These are phyloP conservation scores for Macaranga tanarius DNA, from an alignment of 441 rosid genomes.

Conservation along the genomic window DNA sequence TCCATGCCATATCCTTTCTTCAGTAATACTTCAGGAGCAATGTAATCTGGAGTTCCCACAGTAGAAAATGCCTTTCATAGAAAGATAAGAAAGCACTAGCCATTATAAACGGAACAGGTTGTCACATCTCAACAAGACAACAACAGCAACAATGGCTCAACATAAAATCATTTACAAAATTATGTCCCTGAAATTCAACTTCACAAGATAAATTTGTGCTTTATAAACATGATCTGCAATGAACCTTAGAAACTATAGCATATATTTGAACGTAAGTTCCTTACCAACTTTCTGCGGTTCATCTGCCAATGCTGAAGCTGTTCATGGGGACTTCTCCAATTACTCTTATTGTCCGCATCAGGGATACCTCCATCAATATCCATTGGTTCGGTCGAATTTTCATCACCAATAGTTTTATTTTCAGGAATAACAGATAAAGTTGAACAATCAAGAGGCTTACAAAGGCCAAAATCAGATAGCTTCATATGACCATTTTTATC, in stretches of 20 bases:
- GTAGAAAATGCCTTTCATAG: conserved; percentile 84
- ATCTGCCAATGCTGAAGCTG: conserved; percentile 99
- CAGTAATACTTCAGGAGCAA: conserved; percentile 95
- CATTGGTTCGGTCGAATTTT: conserved; percentile 64
- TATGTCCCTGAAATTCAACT: neutral
- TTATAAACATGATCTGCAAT: neutral
- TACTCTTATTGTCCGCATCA: conserved; percentile 68
- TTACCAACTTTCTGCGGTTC: conserved; percentile 91
- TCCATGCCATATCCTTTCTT: conserved; percentile 99
- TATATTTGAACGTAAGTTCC: conserved; percentile 21
- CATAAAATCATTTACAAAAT: conserved; percentile 1
- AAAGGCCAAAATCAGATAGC: conserved; percentile 96
- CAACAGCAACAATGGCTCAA: neutral
- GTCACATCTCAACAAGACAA: conserved; percentile 1
- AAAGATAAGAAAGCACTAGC: conserved; percentile 20
- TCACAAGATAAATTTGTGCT: neutral
- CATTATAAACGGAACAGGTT: neutral
- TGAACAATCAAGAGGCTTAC: conserved; percentile 94
- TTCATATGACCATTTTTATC: conserved; percentile 98
- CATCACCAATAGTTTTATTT: conserved; percentile 68
- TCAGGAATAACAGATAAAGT: conserved; percentile 74
- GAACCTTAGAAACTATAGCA: conserved; percentile 3
- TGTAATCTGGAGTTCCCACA: conserved; percentile 98
- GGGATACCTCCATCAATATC: conserved; percentile 79
- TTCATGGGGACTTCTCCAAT: conserved; percentile 85